Evolutionary conservation across 257 asterid genomes (phyloP).

Genomic region (Fraxinus anomala): DNA sequence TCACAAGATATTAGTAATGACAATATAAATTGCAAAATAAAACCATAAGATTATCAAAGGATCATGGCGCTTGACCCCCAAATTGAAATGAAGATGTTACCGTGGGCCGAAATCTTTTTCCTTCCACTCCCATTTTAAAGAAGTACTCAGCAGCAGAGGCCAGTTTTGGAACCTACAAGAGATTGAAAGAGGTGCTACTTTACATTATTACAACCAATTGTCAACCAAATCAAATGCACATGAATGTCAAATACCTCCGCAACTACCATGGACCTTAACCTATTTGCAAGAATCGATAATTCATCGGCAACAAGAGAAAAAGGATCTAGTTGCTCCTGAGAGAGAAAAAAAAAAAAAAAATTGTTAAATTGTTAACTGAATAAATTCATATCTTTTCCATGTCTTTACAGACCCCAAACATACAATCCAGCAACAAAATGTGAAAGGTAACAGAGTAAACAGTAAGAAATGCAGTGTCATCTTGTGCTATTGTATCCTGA

Average conservation of each 20-base stretch:
- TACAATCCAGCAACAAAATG: slow-evolving; percentile 17
- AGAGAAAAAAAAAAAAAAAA: not conserved
- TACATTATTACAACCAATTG: slow-evolving; percentile 21
- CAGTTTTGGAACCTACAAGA: slow-evolving; percentile 87
- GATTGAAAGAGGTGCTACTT: slow-evolving; percentile 20
- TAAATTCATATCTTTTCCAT: not conserved
- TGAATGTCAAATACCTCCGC: slow-evolving; percentile 68
- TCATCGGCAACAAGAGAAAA: slow-evolving; percentile 98
- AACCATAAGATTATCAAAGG: not conserved
- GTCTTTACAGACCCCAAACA: not conserved
- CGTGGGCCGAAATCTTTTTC: slow-evolving; percentile 96
- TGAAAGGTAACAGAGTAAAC: slow-evolving; percentile 11
- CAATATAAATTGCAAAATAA: not conserved
- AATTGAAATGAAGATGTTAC: slow-evolving; percentile 48
- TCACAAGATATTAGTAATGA: not conserved
- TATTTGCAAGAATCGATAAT: slow-evolving; percentile 70
- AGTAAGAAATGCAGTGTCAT: not conserved
- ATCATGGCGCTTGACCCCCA: not conserved
- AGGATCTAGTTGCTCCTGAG: slow-evolving; percentile 87
- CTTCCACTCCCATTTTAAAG: slow-evolving; percentile 90
- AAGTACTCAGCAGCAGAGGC: slow-evolving; percentile 97
- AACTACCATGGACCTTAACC: slow-evolving; percentile 91
- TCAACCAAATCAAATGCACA: slow-evolving; percentile 18
- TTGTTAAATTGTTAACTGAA: slow-evolving; percentile 16
- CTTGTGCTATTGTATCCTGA: not conserved